These are phyloP conservation scores for Liriodendron chinense DNA, from an alignment of 164 flowering plant genomes.

Conservation along the genomic window DNA sequence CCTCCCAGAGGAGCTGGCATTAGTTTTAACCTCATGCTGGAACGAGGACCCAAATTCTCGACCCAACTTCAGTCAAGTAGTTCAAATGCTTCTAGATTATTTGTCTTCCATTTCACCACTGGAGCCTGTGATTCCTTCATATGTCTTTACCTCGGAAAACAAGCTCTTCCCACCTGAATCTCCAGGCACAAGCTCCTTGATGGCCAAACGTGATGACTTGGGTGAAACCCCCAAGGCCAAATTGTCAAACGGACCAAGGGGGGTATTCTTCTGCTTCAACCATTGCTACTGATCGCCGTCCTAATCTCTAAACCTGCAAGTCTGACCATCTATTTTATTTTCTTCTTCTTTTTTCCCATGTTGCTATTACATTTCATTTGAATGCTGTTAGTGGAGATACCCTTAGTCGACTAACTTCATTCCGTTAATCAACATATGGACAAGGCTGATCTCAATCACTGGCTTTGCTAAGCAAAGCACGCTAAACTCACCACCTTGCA, in stretches of 20 bases:
- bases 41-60: slow-evolving; percentile 79
- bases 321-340: too few species aligned
- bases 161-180: slow-evolving; percentile 79
- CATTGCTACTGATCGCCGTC: slow-evolving; percentile 45
- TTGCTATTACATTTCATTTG: too few species aligned
- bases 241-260: slow-evolving; percentile 43
- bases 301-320: too few species aligned
- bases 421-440: too few species aligned
- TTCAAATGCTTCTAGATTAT: slow-evolving; percentile 68
- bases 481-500: too few species aligned
- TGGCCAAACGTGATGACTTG: slow-evolving; percentile 51
- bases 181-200: slow-evolving; percentile 86
- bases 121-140: slow-evolving; percentile 50
- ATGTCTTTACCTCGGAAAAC: slow-evolving; percentile 52
- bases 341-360: too few species aligned
- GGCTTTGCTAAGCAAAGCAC: too few species aligned
- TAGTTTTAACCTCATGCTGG: slow-evolving; percentile 90
- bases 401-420: too few species aligned
- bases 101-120: slow-evolving; percentile 61
- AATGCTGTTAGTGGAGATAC: too few species aligned
- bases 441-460: too few species aligned
- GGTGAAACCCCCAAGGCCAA: slow-evolving; percentile 43
- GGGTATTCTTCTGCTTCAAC: slow-evolving; percentile 72
- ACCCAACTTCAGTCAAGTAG: slow-evolving; percentile 85
- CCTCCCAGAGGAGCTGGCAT: slow-evolving; percentile 76